phyloP scores from a whole-genome alignment of 345 rosid species.

The Eucalyptus lansdowneana region DNA sequence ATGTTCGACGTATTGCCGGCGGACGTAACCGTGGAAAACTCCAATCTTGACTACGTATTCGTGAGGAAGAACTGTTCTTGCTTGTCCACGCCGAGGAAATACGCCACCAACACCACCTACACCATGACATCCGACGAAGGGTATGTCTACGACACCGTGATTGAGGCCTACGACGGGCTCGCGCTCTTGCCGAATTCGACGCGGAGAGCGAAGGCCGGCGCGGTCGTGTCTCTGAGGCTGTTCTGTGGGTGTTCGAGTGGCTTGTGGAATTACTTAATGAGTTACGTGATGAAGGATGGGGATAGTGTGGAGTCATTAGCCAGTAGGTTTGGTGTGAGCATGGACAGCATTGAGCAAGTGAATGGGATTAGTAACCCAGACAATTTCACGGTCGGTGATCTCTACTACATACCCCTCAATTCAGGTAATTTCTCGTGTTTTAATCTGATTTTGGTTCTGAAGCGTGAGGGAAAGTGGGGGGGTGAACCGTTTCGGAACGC shows the following conservation, averaged over 20 bases:
- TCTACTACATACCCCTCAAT: slow-evolving; percentile 75
- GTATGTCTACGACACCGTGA: slow-evolving; percentile 39
- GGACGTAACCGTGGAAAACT: slow-evolving; percentile 43
- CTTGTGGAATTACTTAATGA: slow-evolving; percentile 91
- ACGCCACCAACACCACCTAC: slow-evolving; percentile 66
- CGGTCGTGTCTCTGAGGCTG: slow-evolving; percentile 70
- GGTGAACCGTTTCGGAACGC: not conserved
- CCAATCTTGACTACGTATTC: slow-evolving; percentile 42
- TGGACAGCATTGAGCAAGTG: slow-evolving; percentile 66
- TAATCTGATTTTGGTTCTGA: not conserved
- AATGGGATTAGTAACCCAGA: slow-evolving; percentile 76
- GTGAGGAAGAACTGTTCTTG: slow-evolving; percentile 90
- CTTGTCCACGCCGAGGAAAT: slow-evolving; percentile 35
- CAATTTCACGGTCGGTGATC: slow-evolving; percentile 63
- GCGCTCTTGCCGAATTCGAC: slow-evolving; percentile 42
- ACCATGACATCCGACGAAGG: slow-evolving; percentile 59
- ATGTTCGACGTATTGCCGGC: slow-evolving; percentile 76
- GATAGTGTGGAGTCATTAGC: slow-evolving; percentile 79
- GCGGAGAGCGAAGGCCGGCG: slow-evolving; percentile 42
- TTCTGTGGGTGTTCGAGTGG: slow-evolving; percentile 95
- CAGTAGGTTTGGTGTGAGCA: slow-evolving; percentile 86
- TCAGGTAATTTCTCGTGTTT: slow-evolving; percentile 38
- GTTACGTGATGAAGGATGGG: slow-evolving; percentile 65
- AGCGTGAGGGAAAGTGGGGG: not conserved
- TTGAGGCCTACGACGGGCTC: slow-evolving; percentile 69